Evolutionary conservation across 2,329 filamentous ascomycete species (phyloP).

Genomic region (Penicillium sp.): DNA sequence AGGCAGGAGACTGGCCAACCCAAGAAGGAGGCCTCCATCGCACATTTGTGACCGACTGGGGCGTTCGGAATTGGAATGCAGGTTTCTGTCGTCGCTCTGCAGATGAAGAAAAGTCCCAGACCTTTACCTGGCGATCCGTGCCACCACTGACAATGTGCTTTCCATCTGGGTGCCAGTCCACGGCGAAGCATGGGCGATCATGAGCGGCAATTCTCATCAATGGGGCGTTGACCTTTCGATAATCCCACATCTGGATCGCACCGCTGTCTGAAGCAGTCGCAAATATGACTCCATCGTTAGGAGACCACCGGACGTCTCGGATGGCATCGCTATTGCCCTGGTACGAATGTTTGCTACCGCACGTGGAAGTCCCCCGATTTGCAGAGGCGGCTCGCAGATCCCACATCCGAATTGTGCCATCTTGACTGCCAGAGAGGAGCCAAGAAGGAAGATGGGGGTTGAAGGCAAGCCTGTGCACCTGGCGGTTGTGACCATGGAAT

Average conservation of each 20-base stretch:
- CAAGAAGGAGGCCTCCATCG: constrained; percentile 55
- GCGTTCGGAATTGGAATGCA: constrained; percentile 50
- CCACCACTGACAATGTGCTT: constrained; percentile 57
- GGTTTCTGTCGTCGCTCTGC: constrained; percentile 52
- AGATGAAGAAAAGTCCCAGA: constrained; percentile 55
- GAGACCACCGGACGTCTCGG: constrained; percentile 58
- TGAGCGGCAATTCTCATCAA: constrained; percentile 55
- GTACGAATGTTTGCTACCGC: constrained; percentile 49
- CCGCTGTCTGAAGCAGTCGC: constrained; percentile 58
- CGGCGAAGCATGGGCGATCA: constrained; percentile 51
- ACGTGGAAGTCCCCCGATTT: constrained; percentile 43
- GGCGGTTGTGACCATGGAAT: constrained; percentile 56
- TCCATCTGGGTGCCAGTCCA: constrained; percentile 61
- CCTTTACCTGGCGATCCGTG: constrained; percentile 53
- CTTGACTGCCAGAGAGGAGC: constrained; percentile 57
- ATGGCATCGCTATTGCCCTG: constrained; percentile 53
- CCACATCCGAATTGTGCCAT: constrained; percentile 57
- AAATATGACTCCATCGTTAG: constrained; percentile 54
- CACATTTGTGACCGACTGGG: constrained; percentile 54
- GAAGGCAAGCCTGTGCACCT: constrained; percentile 58
- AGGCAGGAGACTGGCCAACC: constrained; percentile 44
- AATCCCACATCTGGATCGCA: constrained; percentile 57
- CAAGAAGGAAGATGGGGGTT: constrained; percentile 54
- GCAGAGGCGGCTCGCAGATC: constrained; percentile 50
- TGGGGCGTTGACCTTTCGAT: constrained; percentile 48